Evolutionary conservation across 202 grass and related monocot genomes (phyloP).

Genomic region (Zoysia matrella): DNA sequence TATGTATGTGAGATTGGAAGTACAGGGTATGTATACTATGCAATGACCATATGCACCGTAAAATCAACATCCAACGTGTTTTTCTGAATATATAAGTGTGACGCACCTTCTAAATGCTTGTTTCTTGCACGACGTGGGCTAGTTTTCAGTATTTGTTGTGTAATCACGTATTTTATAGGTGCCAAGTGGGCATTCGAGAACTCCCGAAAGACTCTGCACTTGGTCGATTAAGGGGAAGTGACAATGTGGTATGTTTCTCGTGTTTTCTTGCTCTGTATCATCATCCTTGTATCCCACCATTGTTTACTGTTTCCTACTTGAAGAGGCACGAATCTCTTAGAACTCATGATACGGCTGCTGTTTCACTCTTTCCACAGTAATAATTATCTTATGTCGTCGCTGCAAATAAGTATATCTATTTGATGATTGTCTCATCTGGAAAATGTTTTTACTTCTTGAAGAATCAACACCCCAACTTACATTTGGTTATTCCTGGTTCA

Average conservation of each 20-base stretch:
- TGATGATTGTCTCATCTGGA: not conserved
- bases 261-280: not conserved
- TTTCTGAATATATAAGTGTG: not conserved
- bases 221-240: conserved; percentile 92
- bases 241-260: conserved; percentile 79
- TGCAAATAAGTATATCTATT: not conserved
- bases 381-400: no score
- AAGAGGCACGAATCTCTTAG: not conserved
- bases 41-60: not conserved
- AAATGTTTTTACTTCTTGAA: not conserved
- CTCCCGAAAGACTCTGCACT: conserved; percentile 85
- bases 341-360: not conserved
- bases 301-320: not conserved
- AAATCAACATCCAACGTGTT: not conserved
- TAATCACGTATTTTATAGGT: conserved; percentile 58
- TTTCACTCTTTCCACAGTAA: not conserved
- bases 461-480: not conserved
- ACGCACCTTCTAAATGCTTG: not conserved
- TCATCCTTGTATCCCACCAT: not conserved
- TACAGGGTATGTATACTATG: conserved; percentile 52
- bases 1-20: conserved; percentile 74
- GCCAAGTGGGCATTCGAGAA: conserved; percentile 81
- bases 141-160: not conserved
- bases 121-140: not conserved
- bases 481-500: not conserved